Conservation (phyloP, 148 eudicot genomes). For the Persicaria tinctoria region DNA sequence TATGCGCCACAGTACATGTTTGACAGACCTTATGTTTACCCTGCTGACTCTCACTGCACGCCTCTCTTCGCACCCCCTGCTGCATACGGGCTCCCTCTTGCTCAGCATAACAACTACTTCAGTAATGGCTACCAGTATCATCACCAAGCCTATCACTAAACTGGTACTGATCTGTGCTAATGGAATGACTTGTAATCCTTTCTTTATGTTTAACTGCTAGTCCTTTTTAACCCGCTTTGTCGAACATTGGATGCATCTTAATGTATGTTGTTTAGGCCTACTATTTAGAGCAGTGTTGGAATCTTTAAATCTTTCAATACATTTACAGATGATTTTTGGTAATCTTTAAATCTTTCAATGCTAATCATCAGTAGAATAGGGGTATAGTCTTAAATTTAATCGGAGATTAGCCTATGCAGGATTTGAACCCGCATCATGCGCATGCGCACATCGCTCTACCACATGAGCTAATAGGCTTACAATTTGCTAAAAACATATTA, state of each 20-base stretch:
- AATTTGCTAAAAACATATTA: too few species aligned
- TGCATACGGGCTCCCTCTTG: conserved; percentile 54
- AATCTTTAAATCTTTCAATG: too few species aligned
- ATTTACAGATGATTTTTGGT: too few species aligned
- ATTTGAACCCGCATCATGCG: too few species aligned
- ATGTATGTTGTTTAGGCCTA: conserved; percentile 39
- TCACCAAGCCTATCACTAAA: conserved; percentile 73
- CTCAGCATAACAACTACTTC: conserved; percentile 65
- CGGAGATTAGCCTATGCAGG: too few species aligned
- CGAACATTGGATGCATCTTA: conserved; percentile 29
- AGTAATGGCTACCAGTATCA: conserved; percentile 83
- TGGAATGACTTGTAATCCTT: conserved; percentile 34
- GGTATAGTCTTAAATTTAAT: too few species aligned
- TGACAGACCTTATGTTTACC: conserved; percentile 67
- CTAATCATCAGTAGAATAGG: too few species aligned
- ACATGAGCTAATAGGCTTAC: too few species aligned
- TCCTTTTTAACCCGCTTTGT: conserved; percentile 48
- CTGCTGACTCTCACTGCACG: conserved; percentile 22
- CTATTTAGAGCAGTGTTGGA: conserved; percentile 37
- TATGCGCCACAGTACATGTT: conserved; percentile 59
- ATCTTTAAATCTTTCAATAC: too few species aligned
- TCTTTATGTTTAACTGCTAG: conserved; percentile 54
- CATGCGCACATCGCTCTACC: too few species aligned
- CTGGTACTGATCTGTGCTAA: conserved; percentile 30
- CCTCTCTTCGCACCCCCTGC: conserved; percentile 21